Evolutionary conservation across 345 rosid species (phyloP).

Genomic region (Xanthoceras sorbifolium): DNA sequence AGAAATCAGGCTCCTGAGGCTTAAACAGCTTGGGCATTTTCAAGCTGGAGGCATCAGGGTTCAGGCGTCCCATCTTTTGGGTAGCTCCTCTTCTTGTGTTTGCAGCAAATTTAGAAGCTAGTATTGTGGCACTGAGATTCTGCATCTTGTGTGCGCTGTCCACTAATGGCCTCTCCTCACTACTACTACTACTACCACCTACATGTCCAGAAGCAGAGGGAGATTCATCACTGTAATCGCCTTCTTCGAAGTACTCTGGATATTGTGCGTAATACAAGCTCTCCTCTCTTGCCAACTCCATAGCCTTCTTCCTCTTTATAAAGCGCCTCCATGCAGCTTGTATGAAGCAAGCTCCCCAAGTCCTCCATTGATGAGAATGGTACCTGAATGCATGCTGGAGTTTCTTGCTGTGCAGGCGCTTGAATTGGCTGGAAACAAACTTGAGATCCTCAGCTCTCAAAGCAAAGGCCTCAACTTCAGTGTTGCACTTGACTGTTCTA

Average conservation of each 20-base stretch:
- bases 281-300: slow-evolving; percentile 69
- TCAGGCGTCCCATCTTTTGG: slow-evolving; percentile 39
- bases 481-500: slow-evolving; percentile 56
- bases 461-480: slow-evolving; percentile 81
- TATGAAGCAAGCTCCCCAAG: slow-evolving; percentile 80
- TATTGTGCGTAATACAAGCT: slow-evolving; percentile 31
- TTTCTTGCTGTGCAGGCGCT: slow-evolving; percentile 80
- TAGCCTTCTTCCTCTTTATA: slow-evolving; percentile 57
- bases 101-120: slow-evolving; percentile 70
- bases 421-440: slow-evolving; percentile 78
- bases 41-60: slow-evolving; percentile 51
- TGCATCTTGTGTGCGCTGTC: slow-evolving; percentile 30
- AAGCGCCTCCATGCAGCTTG: slow-evolving; percentile 77
- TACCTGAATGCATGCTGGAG: slow-evolving; percentile 93
- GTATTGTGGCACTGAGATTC: slow-evolving; percentile 53
- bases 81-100: slow-evolving; percentile 52
- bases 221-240: slow-evolving; percentile 6
- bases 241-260: slow-evolving; percentile 21
- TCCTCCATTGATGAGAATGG: slow-evolving; percentile 91
- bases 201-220: neutral
- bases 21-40: slow-evolving; percentile 89
- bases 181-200: neutral
- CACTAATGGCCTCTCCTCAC: slow-evolving; percentile 15
- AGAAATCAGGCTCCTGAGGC: slow-evolving; percentile 80
- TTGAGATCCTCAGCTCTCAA: slow-evolving; percentile 74